These are phyloP conservation scores for Ganoderma lucidum DNA, from an alignment of 1,284 basidiomycete genomes.

Conservation along the genomic window DNA sequence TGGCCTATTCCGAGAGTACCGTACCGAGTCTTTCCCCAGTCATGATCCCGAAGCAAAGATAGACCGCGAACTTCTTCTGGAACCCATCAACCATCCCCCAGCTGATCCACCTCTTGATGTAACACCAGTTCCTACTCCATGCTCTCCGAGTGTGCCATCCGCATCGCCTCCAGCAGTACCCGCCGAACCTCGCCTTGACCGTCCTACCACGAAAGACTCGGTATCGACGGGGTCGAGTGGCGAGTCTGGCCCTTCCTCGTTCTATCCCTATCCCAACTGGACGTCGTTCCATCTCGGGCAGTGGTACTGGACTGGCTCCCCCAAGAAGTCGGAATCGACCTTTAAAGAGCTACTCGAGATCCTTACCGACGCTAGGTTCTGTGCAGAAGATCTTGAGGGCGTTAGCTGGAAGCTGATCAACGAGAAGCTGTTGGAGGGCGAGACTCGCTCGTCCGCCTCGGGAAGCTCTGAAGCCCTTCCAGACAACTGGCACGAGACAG, in stretches of 20 bases:
- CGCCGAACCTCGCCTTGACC: background rate
- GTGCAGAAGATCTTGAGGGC: background rate
- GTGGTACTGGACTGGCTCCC: constrained; percentile 18
- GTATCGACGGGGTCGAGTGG: background rate
- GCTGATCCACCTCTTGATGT: background rate
- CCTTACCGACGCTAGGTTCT: constrained; percentile 11
- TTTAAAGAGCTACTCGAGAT: constrained; percentile 20
- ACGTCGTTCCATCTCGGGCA: constrained; percentile 15
- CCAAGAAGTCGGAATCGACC: constrained; percentile 16
- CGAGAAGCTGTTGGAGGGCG: background rate
- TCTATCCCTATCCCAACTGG: constrained; percentile 19
- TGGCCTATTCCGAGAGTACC: background rate
- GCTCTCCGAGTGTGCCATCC: background rate
- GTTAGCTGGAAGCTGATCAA: background rate
- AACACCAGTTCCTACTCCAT: background rate
- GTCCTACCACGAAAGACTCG: background rate
- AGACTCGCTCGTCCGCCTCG: background rate
- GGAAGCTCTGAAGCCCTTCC: background rate
- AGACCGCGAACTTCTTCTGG: background rate
- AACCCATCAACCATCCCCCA: background rate
- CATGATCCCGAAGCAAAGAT: background rate
- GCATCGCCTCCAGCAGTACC: background rate
- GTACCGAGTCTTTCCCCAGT: background rate
- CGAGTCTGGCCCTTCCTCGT: background rate
- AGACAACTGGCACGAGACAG: background rate